Conservation (phyloP, 2,329 filamentous ascomycete genomes). For the Colletotrichum kahawae region DNA sequence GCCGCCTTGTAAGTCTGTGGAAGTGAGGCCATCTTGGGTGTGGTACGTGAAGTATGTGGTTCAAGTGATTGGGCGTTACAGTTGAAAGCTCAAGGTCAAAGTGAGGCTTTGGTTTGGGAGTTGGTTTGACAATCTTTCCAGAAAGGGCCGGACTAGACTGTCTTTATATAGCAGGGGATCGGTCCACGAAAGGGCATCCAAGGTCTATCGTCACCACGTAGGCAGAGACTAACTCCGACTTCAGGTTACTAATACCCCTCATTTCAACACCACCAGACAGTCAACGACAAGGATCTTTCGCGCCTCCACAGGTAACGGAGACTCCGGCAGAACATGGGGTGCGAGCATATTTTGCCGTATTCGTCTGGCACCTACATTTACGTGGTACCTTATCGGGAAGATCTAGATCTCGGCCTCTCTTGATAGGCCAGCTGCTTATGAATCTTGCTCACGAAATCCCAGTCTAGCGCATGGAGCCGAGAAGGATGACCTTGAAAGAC, state of each 20-base stretch:
- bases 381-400: background rate
- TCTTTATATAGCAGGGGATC: background rate
- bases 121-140: fast-evolving
- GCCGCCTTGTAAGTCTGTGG: conserved; percentile 73
- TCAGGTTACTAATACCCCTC: background rate
- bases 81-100: background rate
- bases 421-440: background rate
- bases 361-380: background rate
- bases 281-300: background rate
- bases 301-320: background rate
- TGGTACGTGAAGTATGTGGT: background rate
- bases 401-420: background rate
- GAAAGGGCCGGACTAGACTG: background rate
- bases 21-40: conserved; percentile 35
- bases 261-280: background rate
- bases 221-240: background rate
- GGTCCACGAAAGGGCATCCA: background rate
- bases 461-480: background rate
- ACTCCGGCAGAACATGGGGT: background rate
- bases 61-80: fast-evolving
- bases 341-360: background rate
- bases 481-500: background rate
- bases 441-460: background rate
- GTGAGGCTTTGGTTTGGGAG: fast-evolving
- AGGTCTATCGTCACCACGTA: background rate